Conservation (phyloP, 495 filamentous ascomycete genomes). For the Hypoxylon intermedium region DNA sequence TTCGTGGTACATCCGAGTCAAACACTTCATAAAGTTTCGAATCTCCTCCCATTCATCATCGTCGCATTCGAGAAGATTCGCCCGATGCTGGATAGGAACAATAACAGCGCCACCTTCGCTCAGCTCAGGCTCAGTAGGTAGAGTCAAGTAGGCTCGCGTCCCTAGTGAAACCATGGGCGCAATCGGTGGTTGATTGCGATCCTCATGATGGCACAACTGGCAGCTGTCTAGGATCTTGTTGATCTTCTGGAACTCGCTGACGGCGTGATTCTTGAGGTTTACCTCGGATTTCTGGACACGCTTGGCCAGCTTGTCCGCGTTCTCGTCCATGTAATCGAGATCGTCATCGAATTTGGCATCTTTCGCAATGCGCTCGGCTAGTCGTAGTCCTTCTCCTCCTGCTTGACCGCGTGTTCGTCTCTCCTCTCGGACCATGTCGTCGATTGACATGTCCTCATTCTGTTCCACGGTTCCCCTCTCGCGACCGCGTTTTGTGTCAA, state of each 20-base stretch:
- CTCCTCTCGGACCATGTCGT: conserved; percentile 95
- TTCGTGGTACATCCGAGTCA: conserved; percentile 90
- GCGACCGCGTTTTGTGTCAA: conserved; percentile 77
- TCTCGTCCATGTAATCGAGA: conserved; percentile 97
- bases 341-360: conserved; percentile 93
- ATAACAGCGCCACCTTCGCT: conserved; percentile 83
- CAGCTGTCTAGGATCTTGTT: conserved; percentile 87
- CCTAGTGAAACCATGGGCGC: conserved; percentile 90
- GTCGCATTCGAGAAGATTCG: conserved; percentile 93
- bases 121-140: conserved; percentile 90
- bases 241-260: conserved; percentile 89
- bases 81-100: conserved; percentile 85
- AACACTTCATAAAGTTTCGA: conserved; percentile 97
- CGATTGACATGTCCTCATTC: conserved; percentile 94
- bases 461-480: conserved; percentile 82
- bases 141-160: conserved; percentile 84
- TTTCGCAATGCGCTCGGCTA: conserved; percentile 91
- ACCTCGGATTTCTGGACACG: conserved; percentile 87
- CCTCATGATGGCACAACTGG: conserved; percentile 91
- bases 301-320: conserved; percentile 88
- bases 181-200: conserved; percentile 79
- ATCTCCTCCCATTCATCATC: conserved; percentile 99
- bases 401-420: conserved; percentile 77
- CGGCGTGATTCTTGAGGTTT: conserved; percentile 86
- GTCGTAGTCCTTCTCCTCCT: conserved; percentile 79